Percentiles rank a stretch among this genome's conserved stretches.
Evolutionary conservation across 2,329 filamentous ascomycete genomes (phyloP).

Genomic region (Colletotrichum graminicola): DNA sequence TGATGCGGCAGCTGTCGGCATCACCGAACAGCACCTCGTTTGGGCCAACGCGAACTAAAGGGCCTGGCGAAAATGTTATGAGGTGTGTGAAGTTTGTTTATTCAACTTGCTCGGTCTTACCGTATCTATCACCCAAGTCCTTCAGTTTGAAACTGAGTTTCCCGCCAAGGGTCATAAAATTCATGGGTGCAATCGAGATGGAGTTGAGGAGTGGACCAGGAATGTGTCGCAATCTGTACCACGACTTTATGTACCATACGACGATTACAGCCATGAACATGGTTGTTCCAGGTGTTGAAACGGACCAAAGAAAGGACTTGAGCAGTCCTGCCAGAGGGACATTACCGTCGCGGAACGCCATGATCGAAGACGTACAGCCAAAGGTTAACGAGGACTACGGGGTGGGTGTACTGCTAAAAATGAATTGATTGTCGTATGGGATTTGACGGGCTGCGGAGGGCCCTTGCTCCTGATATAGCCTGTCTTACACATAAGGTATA

Average conservation of each 20-base stretch:
- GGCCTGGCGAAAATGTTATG: constrained; percentile 44
- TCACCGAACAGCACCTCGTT: constrained; percentile 44
- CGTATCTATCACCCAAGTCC: constrained; percentile 31
- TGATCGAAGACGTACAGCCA: background rate
- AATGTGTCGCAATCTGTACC: constrained; percentile 50
- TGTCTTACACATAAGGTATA: background rate
- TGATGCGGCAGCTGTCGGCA: constrained; percentile 26
- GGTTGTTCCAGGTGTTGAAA: too few species aligned
- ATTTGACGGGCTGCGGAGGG: background rate
- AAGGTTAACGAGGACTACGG: too few species aligned
- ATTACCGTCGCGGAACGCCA: background rate
- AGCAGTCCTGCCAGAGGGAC: background rate
- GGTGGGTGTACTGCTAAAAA: background rate
- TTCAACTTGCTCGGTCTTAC: background rate
- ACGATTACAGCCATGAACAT: background rate
- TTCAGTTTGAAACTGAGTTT: constrained; percentile 31
- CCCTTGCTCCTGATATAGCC: background rate
- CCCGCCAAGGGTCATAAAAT: constrained; percentile 32
- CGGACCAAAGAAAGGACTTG: background rate
- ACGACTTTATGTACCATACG: constrained; percentile 35
- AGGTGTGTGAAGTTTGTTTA: constrained; percentile 40
- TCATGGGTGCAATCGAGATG: constrained; percentile 50
- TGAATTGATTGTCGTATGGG: background rate
- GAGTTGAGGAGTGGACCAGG: constrained; percentile 50
- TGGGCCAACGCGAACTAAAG: constrained; percentile 42